These are phyloP conservation scores for Amaranthus palmeri DNA, from an alignment of 148 eudicot genomes.

Conservation along the genomic window DNA sequence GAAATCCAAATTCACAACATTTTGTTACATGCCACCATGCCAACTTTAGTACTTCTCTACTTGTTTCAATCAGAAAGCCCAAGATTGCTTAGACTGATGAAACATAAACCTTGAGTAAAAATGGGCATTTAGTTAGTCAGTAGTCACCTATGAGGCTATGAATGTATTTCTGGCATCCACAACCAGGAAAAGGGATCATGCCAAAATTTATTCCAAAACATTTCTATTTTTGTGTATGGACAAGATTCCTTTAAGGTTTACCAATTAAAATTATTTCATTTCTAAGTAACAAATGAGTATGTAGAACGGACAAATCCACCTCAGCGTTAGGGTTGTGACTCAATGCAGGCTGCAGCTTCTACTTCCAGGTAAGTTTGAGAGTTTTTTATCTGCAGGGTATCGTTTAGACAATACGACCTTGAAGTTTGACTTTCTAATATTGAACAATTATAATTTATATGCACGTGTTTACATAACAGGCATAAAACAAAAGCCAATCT, in stretches of 20 bases:
- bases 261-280: not conserved
- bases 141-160: too few relatives aligned
- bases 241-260: not conserved
- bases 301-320: too few relatives aligned
- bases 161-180: not conserved
- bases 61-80: not conserved
- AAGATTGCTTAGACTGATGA: not conserved
- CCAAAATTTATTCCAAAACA: not conserved
- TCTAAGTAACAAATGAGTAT: not conserved
- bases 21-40: not conserved
- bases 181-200: not conserved
- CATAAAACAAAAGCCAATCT: not conserved
- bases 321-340: too few relatives aligned
- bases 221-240: not conserved
- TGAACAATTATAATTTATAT: too few relatives aligned
- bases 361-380: too few relatives aligned
- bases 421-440: too few relatives aligned
- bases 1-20: not conserved
- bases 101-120: not conserved
- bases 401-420: too few relatives aligned
- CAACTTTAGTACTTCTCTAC: not conserved
- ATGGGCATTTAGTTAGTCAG: not conserved
- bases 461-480: too few relatives aligned
- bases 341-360: too few relatives aligned
- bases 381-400: too few relatives aligned